phyloP scores from a whole-genome alignment of 2,329 filamentous ascomycete species.

The Epichloe amarillans region DNA sequence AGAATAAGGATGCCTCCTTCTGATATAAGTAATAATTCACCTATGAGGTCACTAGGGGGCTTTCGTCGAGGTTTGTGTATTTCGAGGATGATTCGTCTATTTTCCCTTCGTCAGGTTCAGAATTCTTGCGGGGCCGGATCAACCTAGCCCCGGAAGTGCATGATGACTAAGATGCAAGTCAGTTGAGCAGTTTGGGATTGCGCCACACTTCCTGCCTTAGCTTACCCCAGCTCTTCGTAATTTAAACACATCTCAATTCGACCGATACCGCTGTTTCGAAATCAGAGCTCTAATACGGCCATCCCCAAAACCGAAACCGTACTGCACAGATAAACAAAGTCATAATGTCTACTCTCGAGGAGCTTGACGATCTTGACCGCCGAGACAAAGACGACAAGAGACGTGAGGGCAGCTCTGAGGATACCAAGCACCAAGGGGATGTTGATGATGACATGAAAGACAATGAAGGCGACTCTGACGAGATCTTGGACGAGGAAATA shows the following conservation, averaged over 20 bases:
- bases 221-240: background rate
- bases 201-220: slow-evolving; percentile 12
- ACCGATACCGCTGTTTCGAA: background rate
- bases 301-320: background rate
- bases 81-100: background rate
- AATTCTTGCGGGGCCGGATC: background rate
- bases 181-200: background rate
- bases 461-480: slow-evolving; percentile 58
- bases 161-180: background rate
- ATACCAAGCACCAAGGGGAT: slow-evolving; percentile 30
- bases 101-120: background rate
- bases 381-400: slow-evolving; percentile 60
- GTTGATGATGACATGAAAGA: slow-evolving; percentile 86
- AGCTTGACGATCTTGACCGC: slow-evolving; percentile 79
- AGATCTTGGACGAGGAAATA: slow-evolving; percentile 86
- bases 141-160: background rate
- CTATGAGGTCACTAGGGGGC: background rate
- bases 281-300: background rate
- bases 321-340: background rate
- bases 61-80: background rate
- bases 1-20: background rate
- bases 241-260: background rate
- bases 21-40: background rate
- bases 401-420: slow-evolving; percentile 20
- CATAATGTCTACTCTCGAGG: slow-evolving; percentile 79